These are phyloP conservation scores for Cercospora janseana DNA, from an alignment of 2,329 filamentous ascomycete species.

Conservation along the genomic window DNA sequence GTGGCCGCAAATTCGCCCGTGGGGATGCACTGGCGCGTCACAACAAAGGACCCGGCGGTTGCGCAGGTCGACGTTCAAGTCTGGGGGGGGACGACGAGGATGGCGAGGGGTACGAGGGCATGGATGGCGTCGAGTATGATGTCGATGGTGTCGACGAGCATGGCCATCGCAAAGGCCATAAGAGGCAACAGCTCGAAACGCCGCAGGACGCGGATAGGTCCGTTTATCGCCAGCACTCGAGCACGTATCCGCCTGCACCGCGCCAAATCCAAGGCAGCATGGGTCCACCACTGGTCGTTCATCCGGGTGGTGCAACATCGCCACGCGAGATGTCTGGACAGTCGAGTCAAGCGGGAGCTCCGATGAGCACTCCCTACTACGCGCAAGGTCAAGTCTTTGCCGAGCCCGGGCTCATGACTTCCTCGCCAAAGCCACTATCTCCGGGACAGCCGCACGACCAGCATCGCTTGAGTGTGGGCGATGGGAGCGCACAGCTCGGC, in stretches of 20 bases:
- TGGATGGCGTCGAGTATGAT: slow-evolving; percentile 65
- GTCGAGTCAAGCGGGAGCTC: slow-evolving; percentile 28
- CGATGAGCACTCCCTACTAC: slow-evolving; percentile 30
- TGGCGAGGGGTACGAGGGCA: slow-evolving; percentile 49
- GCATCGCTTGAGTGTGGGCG: slow-evolving; percentile 54
- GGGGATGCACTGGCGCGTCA: slow-evolving; percentile 93
- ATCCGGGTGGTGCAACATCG: slow-evolving; percentile 35
- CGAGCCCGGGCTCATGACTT: slow-evolving; percentile 67
- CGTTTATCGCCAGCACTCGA: slow-evolving; percentile 65
- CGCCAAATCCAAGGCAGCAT: slow-evolving; percentile 34
- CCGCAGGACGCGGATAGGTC: slow-evolving; percentile 53
- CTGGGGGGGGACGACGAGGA: slow-evolving; percentile 76
- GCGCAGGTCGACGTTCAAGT: slow-evolving; percentile 84
- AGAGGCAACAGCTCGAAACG: slow-evolving; percentile 65
- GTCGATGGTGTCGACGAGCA: slow-evolving; percentile 59
- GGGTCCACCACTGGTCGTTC: slow-evolving; percentile 39
- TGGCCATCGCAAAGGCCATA: slow-evolving; percentile 66
- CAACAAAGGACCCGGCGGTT: slow-evolving; percentile 92
- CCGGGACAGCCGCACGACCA: slow-evolving; percentile 55
- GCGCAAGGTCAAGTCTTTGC: slow-evolving; percentile 61
- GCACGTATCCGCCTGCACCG: slow-evolving; percentile 68
- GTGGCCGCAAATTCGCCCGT: slow-evolving; percentile 88
- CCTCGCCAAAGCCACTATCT: slow-evolving; percentile 82
- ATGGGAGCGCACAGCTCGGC: slow-evolving; percentile 38
- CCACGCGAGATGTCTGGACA: slow-evolving; percentile 41